Evolutionary conservation across 192 early-diverging fungal genomes (phyloP).

Genomic region (Backusella australiensis): DNA sequence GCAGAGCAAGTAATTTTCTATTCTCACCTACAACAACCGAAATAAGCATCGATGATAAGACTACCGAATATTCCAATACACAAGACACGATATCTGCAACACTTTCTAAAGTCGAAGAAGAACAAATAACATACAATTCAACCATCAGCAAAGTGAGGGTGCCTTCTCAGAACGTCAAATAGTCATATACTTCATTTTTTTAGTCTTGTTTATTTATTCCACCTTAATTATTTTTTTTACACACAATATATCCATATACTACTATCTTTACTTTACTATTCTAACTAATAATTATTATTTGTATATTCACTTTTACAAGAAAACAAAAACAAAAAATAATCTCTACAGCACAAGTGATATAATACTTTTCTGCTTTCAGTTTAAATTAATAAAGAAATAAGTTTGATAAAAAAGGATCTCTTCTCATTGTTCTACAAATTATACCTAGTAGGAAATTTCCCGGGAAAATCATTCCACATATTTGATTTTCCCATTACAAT

Average conservation of each 20-base stretch:
- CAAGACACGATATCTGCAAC: neutral
- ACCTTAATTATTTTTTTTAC: neutral
- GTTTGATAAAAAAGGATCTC: neutral
- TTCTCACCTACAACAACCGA: neutral
- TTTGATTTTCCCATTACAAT: neutral
- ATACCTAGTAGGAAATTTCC: neutral
- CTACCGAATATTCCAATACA: neutral
- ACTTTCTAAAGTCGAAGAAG: neutral
- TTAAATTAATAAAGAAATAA: neutral
- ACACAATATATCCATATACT: neutral
- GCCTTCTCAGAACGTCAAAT: neutral
- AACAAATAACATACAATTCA: neutral
- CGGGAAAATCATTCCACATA: neutral
- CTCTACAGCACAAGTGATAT: neutral
- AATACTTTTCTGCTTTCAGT: neutral
- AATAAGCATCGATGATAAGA: neutral
- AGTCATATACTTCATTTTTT: neutral
- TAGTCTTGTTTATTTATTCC: neutral
- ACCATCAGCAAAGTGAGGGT: neutral
- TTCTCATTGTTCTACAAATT: neutral
- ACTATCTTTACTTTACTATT: neutral
- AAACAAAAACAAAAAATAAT: neutral
- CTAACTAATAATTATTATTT: neutral
- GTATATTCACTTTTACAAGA: neutral
- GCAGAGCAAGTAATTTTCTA: neutral